These are phyloP conservation scores for Prototheca wickerhamii DNA, from an alignment of 163 green algal genomes.

Conservation along the genomic window DNA sequence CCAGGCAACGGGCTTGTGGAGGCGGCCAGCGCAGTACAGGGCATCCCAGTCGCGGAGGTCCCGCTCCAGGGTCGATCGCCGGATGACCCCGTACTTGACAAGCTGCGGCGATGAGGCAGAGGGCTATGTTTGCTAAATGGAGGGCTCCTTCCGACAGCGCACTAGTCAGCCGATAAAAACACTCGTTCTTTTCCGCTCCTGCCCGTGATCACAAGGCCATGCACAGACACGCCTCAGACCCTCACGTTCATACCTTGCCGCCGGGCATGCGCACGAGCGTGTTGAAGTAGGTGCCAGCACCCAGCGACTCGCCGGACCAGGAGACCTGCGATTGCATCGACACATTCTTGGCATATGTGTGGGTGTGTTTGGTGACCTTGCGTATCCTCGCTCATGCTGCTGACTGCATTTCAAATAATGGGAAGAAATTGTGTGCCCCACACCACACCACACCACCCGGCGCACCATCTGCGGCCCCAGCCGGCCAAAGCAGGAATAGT, in stretches of 20 bases:
- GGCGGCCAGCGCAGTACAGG: constrained; percentile 66
- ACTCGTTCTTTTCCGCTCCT: no score
- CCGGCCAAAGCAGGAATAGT: constrained; percentile 56
- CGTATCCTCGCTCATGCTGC: no score
- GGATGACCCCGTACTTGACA: constrained; percentile 84
- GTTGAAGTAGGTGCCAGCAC: constrained; percentile 78
- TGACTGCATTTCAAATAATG: no score
- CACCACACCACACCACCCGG: no score
- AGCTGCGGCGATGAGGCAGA: constrained; percentile 15
- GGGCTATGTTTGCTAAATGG: no score
- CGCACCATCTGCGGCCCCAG: constrained; percentile 39
- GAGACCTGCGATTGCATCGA: constrained; percentile 15
- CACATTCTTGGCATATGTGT: neutral
- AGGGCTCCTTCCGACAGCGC: no score
- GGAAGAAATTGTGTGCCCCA: no score
- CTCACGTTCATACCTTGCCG: constrained; percentile 19
- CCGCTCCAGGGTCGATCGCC: constrained; percentile 28
- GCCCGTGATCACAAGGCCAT: neutral
- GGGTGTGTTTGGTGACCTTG: neutral
- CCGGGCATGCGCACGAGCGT: constrained; percentile 54
- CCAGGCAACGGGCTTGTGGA: constrained; percentile 76
- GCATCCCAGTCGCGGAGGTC: constrained; percentile 64
- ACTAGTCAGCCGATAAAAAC: no score
- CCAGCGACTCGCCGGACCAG: constrained; percentile 44
- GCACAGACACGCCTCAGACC: neutral